A percentile compares a stretch with the other conserved stretches of the same genome.
These are phyloP conservation scores for Rhexocercosporidium sp. DNA, from an alignment of 2,329 filamentous ascomycete species.

Conservation along the genomic window DNA sequence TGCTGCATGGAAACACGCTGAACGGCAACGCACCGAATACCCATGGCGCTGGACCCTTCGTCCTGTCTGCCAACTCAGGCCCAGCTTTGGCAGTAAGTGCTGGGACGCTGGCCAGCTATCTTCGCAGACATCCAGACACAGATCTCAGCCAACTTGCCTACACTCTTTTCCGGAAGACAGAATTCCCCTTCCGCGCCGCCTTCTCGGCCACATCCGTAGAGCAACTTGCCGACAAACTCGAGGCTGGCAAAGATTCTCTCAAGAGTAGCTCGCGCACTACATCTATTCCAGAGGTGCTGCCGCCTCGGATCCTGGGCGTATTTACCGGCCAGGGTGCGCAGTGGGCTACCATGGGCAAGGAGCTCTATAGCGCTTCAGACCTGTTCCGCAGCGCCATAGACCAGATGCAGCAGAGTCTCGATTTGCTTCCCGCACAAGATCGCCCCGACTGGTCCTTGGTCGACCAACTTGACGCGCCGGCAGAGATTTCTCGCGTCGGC, in stretches of 20 bases:
- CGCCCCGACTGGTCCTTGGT: constrained; percentile 37
- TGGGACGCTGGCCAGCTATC: background rate
- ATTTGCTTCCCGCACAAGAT: constrained; percentile 31
- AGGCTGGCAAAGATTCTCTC: background rate
- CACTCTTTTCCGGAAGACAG: background rate
- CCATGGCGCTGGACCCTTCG: constrained; percentile 26
- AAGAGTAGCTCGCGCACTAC: background rate
- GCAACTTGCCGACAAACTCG: background rate
- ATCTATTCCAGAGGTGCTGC: background rate
- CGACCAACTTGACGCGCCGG: constrained; percentile 49
- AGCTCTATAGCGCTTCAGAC: constrained; percentile 4
- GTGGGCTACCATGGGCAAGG: constrained; percentile 27
- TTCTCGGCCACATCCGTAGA: background rate
- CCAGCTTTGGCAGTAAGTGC: background rate
- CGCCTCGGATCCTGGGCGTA: constrained; percentile 5
- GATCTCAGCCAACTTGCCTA: background rate
- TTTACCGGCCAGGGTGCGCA: constrained; percentile 36
- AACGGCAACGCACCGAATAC: background rate
- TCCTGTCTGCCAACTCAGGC: constrained; percentile 24
- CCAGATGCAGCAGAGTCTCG: background rate
- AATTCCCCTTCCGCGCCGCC: background rate
- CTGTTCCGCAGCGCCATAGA: background rate
- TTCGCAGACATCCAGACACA: background rate
- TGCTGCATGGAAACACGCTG: no score
- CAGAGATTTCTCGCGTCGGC: constrained; percentile 36